These are phyloP conservation scores for Leccinellum rugosiceps DNA, from an alignment of 768 basidiomycete species.

Conservation along the genomic window DNA sequence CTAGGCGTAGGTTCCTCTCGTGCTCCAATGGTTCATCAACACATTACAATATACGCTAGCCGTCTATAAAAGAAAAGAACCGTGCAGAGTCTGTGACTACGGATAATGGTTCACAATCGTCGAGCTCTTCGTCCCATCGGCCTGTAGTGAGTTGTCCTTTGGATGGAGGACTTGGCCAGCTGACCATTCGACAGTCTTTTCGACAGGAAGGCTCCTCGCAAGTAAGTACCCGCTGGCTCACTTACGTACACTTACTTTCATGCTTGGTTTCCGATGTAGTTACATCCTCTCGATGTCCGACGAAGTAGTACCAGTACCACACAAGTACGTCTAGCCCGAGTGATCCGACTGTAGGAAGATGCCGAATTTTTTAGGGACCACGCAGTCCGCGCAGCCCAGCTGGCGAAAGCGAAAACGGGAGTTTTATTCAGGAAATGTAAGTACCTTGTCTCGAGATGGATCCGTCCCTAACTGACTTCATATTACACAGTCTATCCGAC, in stretches of 20 bases:
- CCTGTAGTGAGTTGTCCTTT: background rate
- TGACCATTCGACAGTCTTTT: background rate
- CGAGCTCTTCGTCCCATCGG: background rate
- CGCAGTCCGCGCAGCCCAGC: background rate
- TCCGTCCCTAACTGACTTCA: background rate
- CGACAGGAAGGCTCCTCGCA: background rate
- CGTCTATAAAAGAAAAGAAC: background rate
- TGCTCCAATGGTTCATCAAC: background rate
- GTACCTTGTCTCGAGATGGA: background rate
- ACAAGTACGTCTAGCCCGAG: background rate
- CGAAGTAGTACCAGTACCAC: background rate
- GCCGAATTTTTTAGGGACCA: background rate
- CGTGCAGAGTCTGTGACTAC: background rate
- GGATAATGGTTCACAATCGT: background rate
- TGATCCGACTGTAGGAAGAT: background rate
- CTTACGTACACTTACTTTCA: background rate
- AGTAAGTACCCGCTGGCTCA: background rate
- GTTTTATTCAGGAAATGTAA: slow-evolving; percentile 13
- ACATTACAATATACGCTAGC: background rate
- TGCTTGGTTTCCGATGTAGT: background rate
- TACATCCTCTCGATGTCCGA: background rate
- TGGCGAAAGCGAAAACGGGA: slow-evolving; percentile 1
- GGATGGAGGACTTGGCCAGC: background rate
- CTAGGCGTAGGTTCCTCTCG: slow-evolving; percentile 3
- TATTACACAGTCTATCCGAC: slow-evolving; percentile 7